phyloP scores from a whole-genome alignment of 352 stramenopile genomes.

The Phytopythium litorale region DNA sequence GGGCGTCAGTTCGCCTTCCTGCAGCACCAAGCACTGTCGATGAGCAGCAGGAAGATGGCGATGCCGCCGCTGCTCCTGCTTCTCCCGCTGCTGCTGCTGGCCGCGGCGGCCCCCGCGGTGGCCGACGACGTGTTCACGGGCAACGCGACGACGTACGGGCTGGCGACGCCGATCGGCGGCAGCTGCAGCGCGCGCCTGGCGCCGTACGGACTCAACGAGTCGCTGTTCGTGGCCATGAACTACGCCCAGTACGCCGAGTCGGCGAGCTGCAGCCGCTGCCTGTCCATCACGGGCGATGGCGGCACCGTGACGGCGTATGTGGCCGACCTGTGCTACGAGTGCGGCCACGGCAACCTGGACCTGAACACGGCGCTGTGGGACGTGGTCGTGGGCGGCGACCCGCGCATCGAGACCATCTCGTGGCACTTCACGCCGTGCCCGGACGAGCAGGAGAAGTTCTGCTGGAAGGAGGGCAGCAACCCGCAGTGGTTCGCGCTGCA shows the following conservation, averaged over 20 bases:
- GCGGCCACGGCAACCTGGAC: constrained; percentile 55
- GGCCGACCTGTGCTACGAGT: constrained; percentile 67
- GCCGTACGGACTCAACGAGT: constrained; percentile 35
- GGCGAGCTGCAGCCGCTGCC: constrained; percentile 49
- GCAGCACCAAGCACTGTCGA: neutral
- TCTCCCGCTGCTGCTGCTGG: constrained; percentile 1
- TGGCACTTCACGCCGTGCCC: constrained; percentile 60
- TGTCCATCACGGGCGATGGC: constrained; percentile 40
- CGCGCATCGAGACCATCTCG: constrained; percentile 43
- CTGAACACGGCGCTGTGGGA: constrained; percentile 59
- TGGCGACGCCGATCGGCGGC: constrained; percentile 35
- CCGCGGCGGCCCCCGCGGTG: neutral
- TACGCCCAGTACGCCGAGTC: constrained; percentile 54
- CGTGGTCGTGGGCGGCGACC: constrained; percentile 44
- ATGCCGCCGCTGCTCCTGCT: constrained; percentile 9
- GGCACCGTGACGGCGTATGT: constrained; percentile 46
- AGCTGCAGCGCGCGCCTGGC: constrained; percentile 47
- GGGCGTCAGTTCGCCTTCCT: neutral
- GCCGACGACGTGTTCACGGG: constrained; percentile 38
- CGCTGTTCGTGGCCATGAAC: constrained; percentile 62
- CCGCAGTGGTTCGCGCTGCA: constrained; percentile 59
- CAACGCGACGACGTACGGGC: constrained; percentile 47
- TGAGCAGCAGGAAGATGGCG: neutral
- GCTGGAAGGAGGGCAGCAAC: constrained; percentile 68
- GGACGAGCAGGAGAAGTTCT: constrained; percentile 59